Percentiles rank a stretch among this genome's conserved stretches.
Evolutionary conservation across 805 yeast genomes (phyloP).

Genomic region (Sugiyamaella lignohabitans): DNA sequence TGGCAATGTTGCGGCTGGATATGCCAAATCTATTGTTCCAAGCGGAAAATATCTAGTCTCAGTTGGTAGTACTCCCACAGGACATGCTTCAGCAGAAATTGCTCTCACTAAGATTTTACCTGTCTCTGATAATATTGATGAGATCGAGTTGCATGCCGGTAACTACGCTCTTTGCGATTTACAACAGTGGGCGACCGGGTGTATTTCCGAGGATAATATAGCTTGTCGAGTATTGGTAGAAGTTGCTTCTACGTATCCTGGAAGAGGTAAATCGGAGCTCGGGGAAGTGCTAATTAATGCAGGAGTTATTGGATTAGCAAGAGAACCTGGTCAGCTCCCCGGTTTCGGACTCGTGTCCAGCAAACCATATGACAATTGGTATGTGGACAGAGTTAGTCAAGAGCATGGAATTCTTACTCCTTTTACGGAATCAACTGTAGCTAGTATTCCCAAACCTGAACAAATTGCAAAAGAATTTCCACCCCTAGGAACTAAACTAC

Average conservation of each 20-base stretch:
- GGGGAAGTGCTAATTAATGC: constrained; percentile 65
- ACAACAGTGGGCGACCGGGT: constrained; percentile 66
- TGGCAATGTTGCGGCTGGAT: constrained; percentile 47
- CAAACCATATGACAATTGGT: constrained; percentile 48
- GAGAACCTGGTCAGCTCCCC: constrained; percentile 54
- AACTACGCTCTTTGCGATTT: constrained; percentile 67
- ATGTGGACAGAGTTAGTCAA: constrained; percentile 62
- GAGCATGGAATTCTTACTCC: constrained; percentile 75
- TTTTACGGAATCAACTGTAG: neutral
- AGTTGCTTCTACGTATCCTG: constrained; percentile 52
- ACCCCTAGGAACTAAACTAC: constrained; percentile 44
- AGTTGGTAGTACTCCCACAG: constrained; percentile 79
- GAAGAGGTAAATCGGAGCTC: constrained; percentile 43
- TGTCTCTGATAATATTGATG: constrained; percentile 23
- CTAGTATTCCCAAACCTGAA: constrained; percentile 14
- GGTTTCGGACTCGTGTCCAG: constrained; percentile 49
- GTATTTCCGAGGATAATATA: constrained; percentile 41
- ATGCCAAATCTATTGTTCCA: constrained; percentile 34
- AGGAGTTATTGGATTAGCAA: constrained; percentile 63
- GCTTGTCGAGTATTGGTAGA: constrained; percentile 52
- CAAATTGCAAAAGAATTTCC: constrained; percentile 19
- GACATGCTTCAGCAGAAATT: constrained; percentile 43
- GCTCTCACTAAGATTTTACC: constrained; percentile 11
- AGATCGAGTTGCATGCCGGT: constrained; percentile 70
- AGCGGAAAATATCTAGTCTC: constrained; percentile 44